Conservation (phyloP, 495 filamentous ascomycete genomes). For the Evansstolkia leycettana region DNA sequence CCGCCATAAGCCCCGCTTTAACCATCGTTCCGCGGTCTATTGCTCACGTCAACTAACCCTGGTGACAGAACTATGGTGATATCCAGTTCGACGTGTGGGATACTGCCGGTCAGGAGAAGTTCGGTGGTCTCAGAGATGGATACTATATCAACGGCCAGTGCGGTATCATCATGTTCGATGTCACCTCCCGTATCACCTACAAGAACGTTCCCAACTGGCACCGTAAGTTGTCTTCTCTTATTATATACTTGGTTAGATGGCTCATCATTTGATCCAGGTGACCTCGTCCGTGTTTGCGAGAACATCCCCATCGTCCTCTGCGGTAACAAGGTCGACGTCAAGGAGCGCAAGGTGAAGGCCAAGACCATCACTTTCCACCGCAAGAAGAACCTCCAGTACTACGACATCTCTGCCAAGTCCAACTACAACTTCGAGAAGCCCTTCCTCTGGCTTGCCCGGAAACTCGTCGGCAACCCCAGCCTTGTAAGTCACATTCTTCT, state of each 20-base stretch:
- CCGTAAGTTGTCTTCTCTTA: slow-evolving; percentile 51
- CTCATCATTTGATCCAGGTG: slow-evolving; percentile 48
- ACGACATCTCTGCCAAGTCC: slow-evolving; percentile 99
- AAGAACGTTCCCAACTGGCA: slow-evolving; percentile 99
- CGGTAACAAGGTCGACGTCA: slow-evolving; percentile 99
- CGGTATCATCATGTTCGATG: slow-evolving; percentile 99
- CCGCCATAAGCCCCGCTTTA: slow-evolving; percentile 23
- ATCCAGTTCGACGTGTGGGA: slow-evolving; percentile 99
- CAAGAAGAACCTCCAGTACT: slow-evolving; percentile 99
- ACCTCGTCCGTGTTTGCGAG: slow-evolving; percentile 98
- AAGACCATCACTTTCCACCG: slow-evolving; percentile 99
- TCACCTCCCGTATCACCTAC: slow-evolving; percentile 99
- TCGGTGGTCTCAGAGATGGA: slow-evolving; percentile 97
- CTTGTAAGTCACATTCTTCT: slow-evolving; percentile 60
- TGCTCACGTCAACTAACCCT: slow-evolving; percentile 26
- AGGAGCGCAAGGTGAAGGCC: slow-evolving; percentile 99
- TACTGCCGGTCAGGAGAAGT: slow-evolving; percentile 99
- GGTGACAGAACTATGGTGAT: slow-evolving; percentile 69
- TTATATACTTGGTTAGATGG: not conserved
- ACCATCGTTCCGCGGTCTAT: too few species aligned
- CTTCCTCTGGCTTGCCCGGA: slow-evolving; percentile 98
- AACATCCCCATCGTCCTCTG: slow-evolving; percentile 97
- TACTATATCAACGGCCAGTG: slow-evolving; percentile 99
- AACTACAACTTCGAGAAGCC: slow-evolving; percentile 99
- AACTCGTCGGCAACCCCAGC: slow-evolving; percentile 87